phyloP scores from a whole-genome alignment of 805 yeast genomes.

The Myxozyma geophila region DNA sequence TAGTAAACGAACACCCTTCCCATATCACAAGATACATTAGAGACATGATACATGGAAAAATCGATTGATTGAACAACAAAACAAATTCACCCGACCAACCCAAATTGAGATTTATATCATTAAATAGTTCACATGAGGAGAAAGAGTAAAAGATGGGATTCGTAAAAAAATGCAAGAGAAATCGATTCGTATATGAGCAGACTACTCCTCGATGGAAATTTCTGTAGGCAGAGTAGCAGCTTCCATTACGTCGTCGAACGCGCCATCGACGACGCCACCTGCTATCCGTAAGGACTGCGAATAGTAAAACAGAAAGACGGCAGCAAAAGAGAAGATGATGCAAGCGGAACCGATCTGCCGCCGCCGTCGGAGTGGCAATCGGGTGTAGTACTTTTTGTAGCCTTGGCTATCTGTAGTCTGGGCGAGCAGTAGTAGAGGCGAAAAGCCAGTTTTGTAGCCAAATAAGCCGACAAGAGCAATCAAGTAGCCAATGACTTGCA shows the following conservation, averaged over 20 bases:
- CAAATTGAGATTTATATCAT: too few species aligned
- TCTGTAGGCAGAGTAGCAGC: slow-evolving; percentile 2
- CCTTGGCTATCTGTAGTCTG: slow-evolving; percentile 22
- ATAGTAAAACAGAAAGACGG: slow-evolving; percentile 18
- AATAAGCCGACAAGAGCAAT: slow-evolving; percentile 38
- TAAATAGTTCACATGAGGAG: too few species aligned
- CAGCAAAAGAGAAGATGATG: slow-evolving; percentile 7
- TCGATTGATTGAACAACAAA: too few species aligned
- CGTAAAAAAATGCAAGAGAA: not conserved
- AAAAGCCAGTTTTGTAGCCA: slow-evolving; percentile 38
- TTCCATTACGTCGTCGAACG: slow-evolving; percentile 14
- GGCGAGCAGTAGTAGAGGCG: slow-evolving; percentile 23
- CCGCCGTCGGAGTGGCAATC: slow-evolving; percentile 6
- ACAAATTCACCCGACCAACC: too few species aligned
- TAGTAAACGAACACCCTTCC: too few species aligned
- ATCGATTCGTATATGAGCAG: too few species aligned
- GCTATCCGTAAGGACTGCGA: slow-evolving; percentile 19
- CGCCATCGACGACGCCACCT: slow-evolving; percentile 27
- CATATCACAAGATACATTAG: too few species aligned
- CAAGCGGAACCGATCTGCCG: slow-evolving; percentile 17
- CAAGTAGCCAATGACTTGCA: slow-evolving; percentile 38
- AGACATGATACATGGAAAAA: too few species aligned
- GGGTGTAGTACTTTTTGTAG: slow-evolving; percentile 17
- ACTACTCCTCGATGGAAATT: not conserved
- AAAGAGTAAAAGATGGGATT: not conserved